Conservation (phyloP, 1,284 basidiomycete genomes). For the Melampsora larici-populina region DNA sequence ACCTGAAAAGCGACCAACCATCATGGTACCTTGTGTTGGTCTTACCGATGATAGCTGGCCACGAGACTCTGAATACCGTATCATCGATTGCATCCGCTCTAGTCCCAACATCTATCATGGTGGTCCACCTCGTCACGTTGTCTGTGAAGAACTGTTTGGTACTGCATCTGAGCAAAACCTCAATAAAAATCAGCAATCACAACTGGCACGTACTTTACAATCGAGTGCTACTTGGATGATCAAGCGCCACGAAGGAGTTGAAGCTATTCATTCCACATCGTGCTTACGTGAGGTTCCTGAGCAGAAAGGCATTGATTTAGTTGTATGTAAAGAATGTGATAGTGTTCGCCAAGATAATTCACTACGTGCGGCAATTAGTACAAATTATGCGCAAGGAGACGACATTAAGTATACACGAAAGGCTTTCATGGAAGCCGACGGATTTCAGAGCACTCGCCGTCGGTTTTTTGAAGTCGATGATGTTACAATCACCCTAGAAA, state of each 20-base stretch:
- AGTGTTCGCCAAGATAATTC: not conserved
- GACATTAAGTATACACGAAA: not conserved
- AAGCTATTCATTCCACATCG: conserved; percentile 14
- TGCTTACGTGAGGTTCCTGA: not conserved
- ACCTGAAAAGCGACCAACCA: too few relatives aligned
- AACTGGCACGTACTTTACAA: not conserved
- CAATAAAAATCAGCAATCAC: not conserved
- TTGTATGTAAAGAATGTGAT: conserved; percentile 12
- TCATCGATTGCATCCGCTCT: conserved; percentile 5
- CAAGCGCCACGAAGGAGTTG: not conserved
- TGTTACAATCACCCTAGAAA: not conserved
- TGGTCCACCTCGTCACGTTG: conserved; percentile 12
- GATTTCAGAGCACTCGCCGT: not conserved
- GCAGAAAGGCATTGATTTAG: not conserved
- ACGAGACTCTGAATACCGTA: not conserved
- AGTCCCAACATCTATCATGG: conserved; percentile 10
- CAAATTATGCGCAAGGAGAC: not conserved
- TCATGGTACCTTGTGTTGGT: not conserved
- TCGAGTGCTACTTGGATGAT: conserved; percentile 1
- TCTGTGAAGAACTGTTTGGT: not conserved
- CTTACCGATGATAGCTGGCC: not conserved
- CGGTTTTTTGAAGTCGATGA: not conserved
- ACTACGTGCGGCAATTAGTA: not conserved
- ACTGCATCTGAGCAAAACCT: not conserved
- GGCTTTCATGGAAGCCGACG: not conserved